These are phyloP conservation scores for Talaromyces stipitatus DNA, from an alignment of 495 filamentous ascomycete species.

Conservation along the genomic window DNA sequence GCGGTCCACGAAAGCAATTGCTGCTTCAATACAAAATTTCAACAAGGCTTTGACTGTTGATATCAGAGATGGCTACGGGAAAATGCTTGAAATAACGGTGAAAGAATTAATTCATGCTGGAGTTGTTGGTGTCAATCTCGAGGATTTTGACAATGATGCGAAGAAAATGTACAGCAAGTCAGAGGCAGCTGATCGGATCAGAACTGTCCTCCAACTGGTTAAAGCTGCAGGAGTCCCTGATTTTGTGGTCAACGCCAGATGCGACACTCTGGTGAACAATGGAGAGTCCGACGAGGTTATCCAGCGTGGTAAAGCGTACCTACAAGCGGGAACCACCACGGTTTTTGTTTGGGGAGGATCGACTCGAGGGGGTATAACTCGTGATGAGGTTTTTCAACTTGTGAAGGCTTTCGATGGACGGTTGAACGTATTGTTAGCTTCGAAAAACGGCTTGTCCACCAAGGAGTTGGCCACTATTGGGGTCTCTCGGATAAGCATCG, in stretches of 20 bases:
- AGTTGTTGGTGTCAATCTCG: conserved; percentile 44
- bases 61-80: conserved; percentile 46
- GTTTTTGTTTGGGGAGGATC: conserved; percentile 43
- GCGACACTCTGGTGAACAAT: conserved; percentile 28
- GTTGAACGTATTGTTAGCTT: conserved; percentile 33
- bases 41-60: conserved; percentile 40
- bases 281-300: conserved; percentile 34
- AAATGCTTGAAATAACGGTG: conserved; percentile 29
- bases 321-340: conserved; percentile 37
- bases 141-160: conserved; percentile 32
- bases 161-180: conserved; percentile 21
- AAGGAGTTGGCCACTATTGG: conserved; percentile 31
- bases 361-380: conserved; percentile 18
- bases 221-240: conserved; percentile 32
- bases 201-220: conserved; percentile 22
- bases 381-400: conserved; percentile 28
- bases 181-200: conserved; percentile 32
- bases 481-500: conserved; percentile 39
- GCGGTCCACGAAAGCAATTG: conserved; percentile 74
- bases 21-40: conserved; percentile 39
- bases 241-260: conserved; percentile 44
- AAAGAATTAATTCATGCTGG: conserved; percentile 29
- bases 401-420: conserved; percentile 22
- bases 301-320: conserved; percentile 31
- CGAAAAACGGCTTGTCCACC: conserved; percentile 19